phyloP scores from a whole-genome alignment of 805 yeast species.

The Saccharomycodes ludwigii region DNA sequence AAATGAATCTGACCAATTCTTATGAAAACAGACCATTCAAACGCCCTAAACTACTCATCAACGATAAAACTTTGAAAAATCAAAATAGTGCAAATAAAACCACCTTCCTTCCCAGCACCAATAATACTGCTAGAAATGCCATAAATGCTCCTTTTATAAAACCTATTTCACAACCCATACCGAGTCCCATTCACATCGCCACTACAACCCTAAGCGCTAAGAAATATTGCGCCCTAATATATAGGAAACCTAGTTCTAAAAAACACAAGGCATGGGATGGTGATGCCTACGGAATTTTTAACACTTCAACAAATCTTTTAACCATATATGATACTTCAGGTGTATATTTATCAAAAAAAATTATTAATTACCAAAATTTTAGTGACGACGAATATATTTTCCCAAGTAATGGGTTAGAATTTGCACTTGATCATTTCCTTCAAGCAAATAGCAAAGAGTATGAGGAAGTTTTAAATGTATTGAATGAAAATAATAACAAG shows the following conservation, averaged over 20 bases:
- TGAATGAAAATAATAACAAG: constrained; percentile 34
- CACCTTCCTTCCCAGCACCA: not conserved
- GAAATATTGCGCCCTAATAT: constrained; percentile 32
- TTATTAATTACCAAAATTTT: no score
- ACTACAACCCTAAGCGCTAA: not conserved
- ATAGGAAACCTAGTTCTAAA: constrained; percentile 60
- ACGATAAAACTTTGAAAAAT: not conserved
- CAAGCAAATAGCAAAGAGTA: constrained; percentile 9
- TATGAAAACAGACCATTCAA: constrained; percentile 1
- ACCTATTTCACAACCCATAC: no score
- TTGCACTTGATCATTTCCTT: constrained; percentile 29
- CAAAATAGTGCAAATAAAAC: not conserved
- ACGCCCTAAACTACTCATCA: not conserved
- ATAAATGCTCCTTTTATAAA: no score
- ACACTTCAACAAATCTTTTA: constrained; percentile 14
- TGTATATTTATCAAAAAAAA: no score
- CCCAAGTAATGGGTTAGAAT: constrained; percentile 11
- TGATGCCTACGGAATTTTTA: constrained; percentile 50
- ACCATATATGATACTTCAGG: constrained; percentile 24
- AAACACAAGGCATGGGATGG: constrained; percentile 94
- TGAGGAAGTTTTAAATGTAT: constrained; percentile 41
- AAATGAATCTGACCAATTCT: not conserved
- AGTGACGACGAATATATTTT: constrained; percentile 17
- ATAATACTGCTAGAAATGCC: not conserved
- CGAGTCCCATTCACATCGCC: not conserved